Conservation (phyloP, 257 asterid genomes). For the Solanum pennellii region DNA sequence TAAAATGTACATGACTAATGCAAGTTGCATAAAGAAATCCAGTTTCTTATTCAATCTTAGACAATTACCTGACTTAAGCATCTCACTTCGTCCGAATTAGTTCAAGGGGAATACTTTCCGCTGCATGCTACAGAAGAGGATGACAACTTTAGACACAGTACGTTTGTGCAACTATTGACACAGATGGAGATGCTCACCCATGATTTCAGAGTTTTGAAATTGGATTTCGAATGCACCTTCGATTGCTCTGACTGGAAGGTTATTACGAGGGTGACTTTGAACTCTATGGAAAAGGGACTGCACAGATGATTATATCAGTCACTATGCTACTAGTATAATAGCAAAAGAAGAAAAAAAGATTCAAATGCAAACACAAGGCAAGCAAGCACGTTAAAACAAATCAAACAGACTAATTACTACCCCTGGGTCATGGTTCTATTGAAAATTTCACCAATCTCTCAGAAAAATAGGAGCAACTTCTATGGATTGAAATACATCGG, state of each 20-base stretch:
- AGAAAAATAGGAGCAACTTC: not conserved
- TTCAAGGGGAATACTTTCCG: slow-evolving; percentile 70
- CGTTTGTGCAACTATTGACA: not conserved
- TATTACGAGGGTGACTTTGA: slow-evolving; percentile 51
- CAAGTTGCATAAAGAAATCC: not conserved
- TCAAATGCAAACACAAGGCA: not conserved
- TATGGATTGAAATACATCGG: not conserved
- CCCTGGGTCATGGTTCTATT: not conserved
- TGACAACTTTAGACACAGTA: not conserved
- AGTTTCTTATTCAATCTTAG: not conserved
- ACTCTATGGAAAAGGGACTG: slow-evolving; percentile 82
- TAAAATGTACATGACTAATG: not conserved
- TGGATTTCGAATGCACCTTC: slow-evolving; percentile 35
- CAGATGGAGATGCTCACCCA: slow-evolving; percentile 42
- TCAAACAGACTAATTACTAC: not conserved
- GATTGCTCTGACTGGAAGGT: slow-evolving; percentile 48
- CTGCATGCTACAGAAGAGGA: slow-evolving; percentile 37
- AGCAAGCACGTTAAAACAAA: not conserved
- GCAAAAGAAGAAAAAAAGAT: not conserved
- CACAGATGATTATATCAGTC: slow-evolving; percentile 1
- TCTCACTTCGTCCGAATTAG: slow-evolving; percentile 57
- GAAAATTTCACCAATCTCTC: not conserved
- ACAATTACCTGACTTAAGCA: slow-evolving; percentile 23
- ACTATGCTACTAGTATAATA: not conserved
- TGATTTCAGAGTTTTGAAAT: slow-evolving; percentile 34